Base-by-base conservation (phyloP, 2,329 filamentous ascomycete genomes). In the Trichophyton mentagrophytes region DNA sequence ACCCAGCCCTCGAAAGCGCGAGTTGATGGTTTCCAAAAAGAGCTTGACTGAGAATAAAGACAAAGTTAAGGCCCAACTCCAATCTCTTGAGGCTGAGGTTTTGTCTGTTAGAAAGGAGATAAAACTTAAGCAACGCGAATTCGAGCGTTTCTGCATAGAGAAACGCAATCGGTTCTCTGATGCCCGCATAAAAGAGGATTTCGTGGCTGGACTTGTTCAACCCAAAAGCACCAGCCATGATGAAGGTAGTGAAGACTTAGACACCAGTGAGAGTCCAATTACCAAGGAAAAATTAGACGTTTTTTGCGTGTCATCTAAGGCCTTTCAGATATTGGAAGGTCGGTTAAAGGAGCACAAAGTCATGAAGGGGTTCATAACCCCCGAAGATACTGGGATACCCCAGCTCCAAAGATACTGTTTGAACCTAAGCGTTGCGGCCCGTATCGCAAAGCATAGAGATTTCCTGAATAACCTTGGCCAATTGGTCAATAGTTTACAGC, bases 271-370 rank as follows among this genome's bases (percentile, higher is more conserved):
- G 65, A 87, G 87, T 59, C 77, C 81, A 0, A 70, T 81, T 49
- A 76, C 86, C 6, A 82, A 81, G 0, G 69, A 69, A 7, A 75
- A 73, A 0, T 73, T 88, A 0, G 80, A 83, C 0, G 83, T 87
- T 1, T 88, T 86, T 66, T 87, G 84, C 63, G 81, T 87, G 15
- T 84, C 81, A 61, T 82, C 80, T 55, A 74, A 80, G 51, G 83
- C 80, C 0, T 87, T 85, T 60, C 83, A 87, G 65, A 82, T 83
- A 65, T 70, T 87, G n/a, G 73, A 75, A 44, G 82, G 80, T 1
- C 76, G 80, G 2, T 67, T 85, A 7, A 68, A 73, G 59, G 79
- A 80, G 49, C 83, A 87, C 59, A 71, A 74, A 1, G 65, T 72
- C 9, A 74, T 82, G 1, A 70, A 76, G 11, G 83, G 83, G 0